phyloP scores from a whole-genome alignment of 345 rosid genomes.

The Clausena lansium region DNA sequence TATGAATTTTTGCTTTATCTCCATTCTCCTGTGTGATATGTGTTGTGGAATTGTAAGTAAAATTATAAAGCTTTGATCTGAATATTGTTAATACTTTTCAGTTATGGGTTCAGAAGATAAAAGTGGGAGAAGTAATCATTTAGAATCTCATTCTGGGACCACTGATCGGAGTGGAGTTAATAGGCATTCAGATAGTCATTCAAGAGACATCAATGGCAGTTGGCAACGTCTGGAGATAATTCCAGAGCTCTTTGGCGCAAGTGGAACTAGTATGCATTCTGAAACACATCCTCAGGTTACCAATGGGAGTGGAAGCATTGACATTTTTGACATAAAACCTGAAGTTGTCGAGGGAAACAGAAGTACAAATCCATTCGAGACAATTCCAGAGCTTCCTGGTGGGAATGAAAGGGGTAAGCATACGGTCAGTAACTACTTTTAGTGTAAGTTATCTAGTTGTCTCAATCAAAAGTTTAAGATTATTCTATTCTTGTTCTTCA shows the following conservation, averaged over 20 bases:
- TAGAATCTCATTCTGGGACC: not conserved
- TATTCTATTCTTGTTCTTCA: conserved; percentile 34
- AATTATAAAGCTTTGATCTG: conserved; percentile 1
- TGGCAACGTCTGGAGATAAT: not conserved
- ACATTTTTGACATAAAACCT: conserved; percentile 16
- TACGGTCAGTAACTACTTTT: not conserved
- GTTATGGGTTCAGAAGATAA: conserved; percentile 44
- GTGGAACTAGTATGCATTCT: conserved; percentile 12
- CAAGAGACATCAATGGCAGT: not conserved
- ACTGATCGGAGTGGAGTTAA: conserved; percentile 11
- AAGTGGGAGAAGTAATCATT: conserved; percentile 15
- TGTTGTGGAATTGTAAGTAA: not conserved
- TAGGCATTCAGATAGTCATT: conserved; percentile 11
- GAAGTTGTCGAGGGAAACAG: conserved; percentile 16
- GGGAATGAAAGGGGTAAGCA: conserved; percentile 18
- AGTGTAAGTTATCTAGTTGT: not conserved
- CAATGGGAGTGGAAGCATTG: conserved; percentile 10
- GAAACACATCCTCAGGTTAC: conserved; percentile 16
- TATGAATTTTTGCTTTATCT: not conserved
- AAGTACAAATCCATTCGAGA: conserved; percentile 5
- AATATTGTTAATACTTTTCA: conserved; percentile 15
- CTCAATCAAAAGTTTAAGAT: conserved; percentile 15
- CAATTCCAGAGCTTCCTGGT: not conserved
- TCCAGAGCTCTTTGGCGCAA: not conserved
- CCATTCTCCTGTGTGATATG: not conserved